phyloP scores from a whole-genome alignment of 306 rosid genomes.

The Geum urbanum region DNA sequence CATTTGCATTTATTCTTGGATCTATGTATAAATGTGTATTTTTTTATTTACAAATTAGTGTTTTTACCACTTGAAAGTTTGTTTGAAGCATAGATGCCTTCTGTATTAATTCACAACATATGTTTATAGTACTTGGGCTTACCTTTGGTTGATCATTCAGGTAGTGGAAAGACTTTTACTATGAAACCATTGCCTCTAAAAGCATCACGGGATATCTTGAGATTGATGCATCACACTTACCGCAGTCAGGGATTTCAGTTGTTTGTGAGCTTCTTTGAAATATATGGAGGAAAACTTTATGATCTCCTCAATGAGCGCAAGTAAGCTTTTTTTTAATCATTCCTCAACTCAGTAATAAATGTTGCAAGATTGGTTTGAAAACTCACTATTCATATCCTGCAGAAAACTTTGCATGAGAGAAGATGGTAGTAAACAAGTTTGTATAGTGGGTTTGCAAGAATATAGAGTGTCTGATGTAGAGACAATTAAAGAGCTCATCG shows the following conservation, averaged over 20 bases:
- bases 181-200: slow-evolving; percentile 96
- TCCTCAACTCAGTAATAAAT: slow-evolving; percentile 9
- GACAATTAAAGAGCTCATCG: slow-evolving; percentile 87
- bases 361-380: slow-evolving; percentile 21
- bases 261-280: slow-evolving; percentile 96
- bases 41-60: background rate
- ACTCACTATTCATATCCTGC: slow-evolving; percentile 30
- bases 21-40: background rate
- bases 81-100: background rate
- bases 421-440: slow-evolving; percentile 96
- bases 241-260: slow-evolving; percentile 85
- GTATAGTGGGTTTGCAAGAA: slow-evolving; percentile 98
- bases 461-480: slow-evolving; percentile 91
- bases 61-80: background rate
- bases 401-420: slow-evolving; percentile 99
- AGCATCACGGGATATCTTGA: slow-evolving; percentile 91
- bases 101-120: background rate
- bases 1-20: background rate
- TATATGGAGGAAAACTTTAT: slow-evolving; percentile 93
- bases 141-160: slow-evolving; percentile 39
- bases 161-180: slow-evolving; percentile 94
- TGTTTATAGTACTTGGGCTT: slow-evolving; percentile 15
- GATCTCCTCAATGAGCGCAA: slow-evolving; percentile 95
- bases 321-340: slow-evolving; percentile 46
- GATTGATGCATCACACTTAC: slow-evolving; percentile 96